These are phyloP conservation scores for Heritiera fomes DNA, from an alignment of 345 rosid genomes.

Conservation along the genomic window DNA sequence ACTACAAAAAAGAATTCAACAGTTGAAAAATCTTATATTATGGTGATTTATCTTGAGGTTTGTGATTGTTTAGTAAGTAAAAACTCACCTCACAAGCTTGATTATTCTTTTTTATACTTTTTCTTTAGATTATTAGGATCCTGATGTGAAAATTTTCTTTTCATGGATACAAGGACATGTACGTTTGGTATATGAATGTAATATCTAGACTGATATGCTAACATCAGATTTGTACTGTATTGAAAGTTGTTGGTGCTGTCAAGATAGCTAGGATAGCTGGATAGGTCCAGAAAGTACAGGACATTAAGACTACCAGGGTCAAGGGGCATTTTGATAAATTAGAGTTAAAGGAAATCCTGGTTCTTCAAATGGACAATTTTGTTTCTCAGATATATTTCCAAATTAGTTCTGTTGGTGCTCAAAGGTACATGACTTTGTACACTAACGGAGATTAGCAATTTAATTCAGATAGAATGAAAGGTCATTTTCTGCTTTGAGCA, in stretches of 20 bases:
- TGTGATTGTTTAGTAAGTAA: not conserved
- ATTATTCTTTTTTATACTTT: not conserved
- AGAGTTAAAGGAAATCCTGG: not conserved
- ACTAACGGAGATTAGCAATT: not conserved
- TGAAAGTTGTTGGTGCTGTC: not conserved
- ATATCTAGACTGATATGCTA: not conserved
- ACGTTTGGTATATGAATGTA: not conserved
- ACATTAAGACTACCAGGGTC: not conserved
- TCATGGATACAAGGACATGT: not conserved
- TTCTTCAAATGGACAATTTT: slow-evolving; percentile 1
- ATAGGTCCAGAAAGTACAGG: not conserved
- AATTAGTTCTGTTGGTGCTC: not conserved
- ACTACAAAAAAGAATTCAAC: not conserved
- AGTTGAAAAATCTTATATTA: not conserved
- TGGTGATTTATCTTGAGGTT: not conserved
- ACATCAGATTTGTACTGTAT: not conserved
- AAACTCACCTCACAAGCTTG: not conserved
- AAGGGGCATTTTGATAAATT: not conserved
- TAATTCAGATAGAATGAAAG: not conserved
- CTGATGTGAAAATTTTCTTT: not conserved
- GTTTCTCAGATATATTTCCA: not conserved
- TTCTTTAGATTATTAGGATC: not conserved
- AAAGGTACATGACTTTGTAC: slow-evolving; percentile 9
- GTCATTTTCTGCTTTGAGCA: not conserved
- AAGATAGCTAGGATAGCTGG: not conserved